These are phyloP conservation scores for Rhodotorula diobovata DNA, from an alignment of 768 basidiomycete species.

Conservation along the genomic window DNA sequence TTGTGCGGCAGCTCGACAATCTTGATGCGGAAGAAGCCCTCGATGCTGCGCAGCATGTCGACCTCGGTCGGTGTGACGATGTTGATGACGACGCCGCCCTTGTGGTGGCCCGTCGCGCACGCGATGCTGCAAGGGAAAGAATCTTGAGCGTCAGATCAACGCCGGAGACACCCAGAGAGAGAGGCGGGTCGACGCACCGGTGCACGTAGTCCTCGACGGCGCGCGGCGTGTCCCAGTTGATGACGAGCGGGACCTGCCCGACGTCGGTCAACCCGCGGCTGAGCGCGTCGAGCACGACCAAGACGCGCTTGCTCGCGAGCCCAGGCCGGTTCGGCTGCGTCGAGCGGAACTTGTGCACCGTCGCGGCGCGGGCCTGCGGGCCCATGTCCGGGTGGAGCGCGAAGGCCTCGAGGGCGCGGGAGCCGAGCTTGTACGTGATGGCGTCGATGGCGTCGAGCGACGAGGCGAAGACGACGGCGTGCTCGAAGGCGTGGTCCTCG, in stretches of 20 bases:
- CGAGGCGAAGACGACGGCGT: constrained; percentile 44
- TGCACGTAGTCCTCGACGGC: constrained; percentile 97
- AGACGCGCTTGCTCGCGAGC: constrained; percentile 60
- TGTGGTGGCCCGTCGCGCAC: constrained; percentile 60
- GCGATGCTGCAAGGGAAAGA: constrained; percentile 58
- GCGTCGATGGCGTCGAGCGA: constrained; percentile 40
- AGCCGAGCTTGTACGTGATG: constrained; percentile 68
- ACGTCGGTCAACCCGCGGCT: constrained; percentile 79
- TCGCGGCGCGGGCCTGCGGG: constrained; percentile 69
- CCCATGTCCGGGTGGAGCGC: constrained; percentile 96
- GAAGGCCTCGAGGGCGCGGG: constrained; percentile 77
- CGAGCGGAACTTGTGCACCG: constrained; percentile 76
- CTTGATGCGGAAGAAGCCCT: constrained; percentile 72
- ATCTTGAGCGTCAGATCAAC: too few relatives aligned
- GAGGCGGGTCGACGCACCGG: constrained; percentile 54
- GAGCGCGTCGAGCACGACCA: constrained; percentile 90
- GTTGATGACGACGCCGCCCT: constrained; percentile 69
- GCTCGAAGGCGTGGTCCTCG: constrained; percentile 63
- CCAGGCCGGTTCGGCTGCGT: constrained; percentile 52
- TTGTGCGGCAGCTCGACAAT: constrained; percentile 32
- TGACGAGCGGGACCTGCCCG: constrained; percentile 77
- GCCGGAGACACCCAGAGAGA: too few relatives aligned
- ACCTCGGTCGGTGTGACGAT: constrained; percentile 65
- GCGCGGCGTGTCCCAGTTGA: constrained; percentile 92
- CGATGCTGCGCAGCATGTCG: constrained; percentile 96